Percentiles rank a stretch among this genome's conserved stretches.
Evolutionary conservation across 2,329 filamentous ascomycete genomes (phyloP).

Genomic region (Cladosporium colombiae): DNA sequence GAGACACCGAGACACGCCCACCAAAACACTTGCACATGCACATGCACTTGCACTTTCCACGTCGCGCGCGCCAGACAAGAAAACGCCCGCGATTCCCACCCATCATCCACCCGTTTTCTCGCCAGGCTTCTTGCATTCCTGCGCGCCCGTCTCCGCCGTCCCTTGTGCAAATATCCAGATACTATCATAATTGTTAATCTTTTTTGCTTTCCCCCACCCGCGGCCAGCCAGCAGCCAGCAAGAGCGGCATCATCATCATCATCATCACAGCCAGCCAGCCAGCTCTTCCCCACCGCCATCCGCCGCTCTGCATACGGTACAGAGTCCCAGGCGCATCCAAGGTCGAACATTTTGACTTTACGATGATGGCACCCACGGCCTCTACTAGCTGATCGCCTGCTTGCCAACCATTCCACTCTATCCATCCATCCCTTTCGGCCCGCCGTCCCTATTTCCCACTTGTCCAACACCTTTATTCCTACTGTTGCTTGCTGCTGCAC

Average conservation of each 20-base stretch:
- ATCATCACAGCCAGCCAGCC: not conserved
- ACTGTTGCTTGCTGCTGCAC: not conserved
- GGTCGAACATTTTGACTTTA: slow-evolving; percentile 14
- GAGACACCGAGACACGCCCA: not conserved
- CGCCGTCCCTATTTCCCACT: slow-evolving; percentile 8
- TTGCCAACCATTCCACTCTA: not conserved
- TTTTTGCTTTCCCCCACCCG: not conserved
- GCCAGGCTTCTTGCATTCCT: not conserved
- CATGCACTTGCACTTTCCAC: not conserved
- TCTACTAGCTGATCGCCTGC: slow-evolving; percentile 14
- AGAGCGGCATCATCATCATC: not conserved
- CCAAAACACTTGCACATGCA: not conserved
- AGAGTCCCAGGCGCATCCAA: not conserved
- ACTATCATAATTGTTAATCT: not conserved
- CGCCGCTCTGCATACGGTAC: not conserved
- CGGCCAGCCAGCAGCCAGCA: not conserved
- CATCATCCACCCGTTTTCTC: not conserved
- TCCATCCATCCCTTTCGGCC: slow-evolving; percentile 6
- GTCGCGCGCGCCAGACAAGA: not conserved
- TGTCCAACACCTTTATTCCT: not conserved
- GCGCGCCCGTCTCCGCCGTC: not conserved
- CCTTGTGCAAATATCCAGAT: not conserved
- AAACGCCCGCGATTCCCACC: not conserved
- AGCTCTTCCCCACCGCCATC: not conserved
- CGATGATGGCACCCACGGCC: slow-evolving; percentile 13